Evolutionary conservation across 305 asterid species (phyloP).

Genomic region (Ilex paraguariensis): DNA sequence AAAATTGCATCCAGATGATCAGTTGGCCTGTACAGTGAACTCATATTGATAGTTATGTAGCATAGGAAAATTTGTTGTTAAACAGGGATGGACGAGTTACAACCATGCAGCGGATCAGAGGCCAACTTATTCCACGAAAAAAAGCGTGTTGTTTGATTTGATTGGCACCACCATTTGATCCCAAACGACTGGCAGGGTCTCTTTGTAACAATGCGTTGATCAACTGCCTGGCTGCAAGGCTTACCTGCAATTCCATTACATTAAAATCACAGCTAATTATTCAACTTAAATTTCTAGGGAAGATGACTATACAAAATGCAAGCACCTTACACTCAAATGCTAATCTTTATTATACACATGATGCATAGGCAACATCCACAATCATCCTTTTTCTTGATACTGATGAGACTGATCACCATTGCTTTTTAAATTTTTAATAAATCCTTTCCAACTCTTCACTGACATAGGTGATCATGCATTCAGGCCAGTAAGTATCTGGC

Average conservation of each 20-base stretch:
- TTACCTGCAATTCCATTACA: constrained; percentile 42
- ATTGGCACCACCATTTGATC: constrained; percentile 83
- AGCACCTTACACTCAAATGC: neutral
- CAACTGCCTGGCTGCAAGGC: constrained; percentile 80
- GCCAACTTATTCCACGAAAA: constrained; percentile 88
- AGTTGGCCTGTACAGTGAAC: too few species aligned
- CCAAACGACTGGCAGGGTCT: constrained; percentile 82
- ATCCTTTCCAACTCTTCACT: neutral
- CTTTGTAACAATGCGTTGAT: constrained; percentile 69
- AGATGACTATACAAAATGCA: neutral
- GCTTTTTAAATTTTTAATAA: neutral
- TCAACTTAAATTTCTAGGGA: neutral
- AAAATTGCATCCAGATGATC: too few species aligned
- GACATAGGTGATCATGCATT: too few species aligned
- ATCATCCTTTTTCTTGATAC: neutral
- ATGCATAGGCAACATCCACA: too few species aligned
- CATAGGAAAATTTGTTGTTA: too few species aligned
- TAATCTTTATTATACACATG: neutral
- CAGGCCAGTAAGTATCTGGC: too few species aligned
- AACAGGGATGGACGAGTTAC: constrained; percentile 10
- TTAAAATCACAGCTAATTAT: neutral
- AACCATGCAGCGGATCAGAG: constrained; percentile 95
- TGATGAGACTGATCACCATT: neutral
- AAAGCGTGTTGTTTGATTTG: constrained; percentile 87
- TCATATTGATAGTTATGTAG: too few species aligned